Evolutionary conservation across 2,329 filamentous ascomycete genomes (phyloP).

Genomic region (Lecanicillium sp.): DNA sequence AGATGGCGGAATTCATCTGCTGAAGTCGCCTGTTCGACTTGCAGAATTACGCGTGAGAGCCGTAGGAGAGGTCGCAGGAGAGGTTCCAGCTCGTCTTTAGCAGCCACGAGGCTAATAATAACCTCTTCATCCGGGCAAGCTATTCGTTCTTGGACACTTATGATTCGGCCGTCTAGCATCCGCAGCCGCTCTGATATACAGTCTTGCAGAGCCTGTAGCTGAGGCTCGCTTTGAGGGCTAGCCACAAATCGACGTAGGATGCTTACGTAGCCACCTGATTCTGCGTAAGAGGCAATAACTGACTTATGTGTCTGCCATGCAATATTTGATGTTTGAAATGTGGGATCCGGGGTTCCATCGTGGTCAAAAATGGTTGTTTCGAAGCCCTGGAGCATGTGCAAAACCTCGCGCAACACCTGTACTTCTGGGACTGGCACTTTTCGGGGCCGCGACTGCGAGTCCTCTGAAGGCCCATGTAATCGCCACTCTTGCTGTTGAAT

Average conservation of each 20-base stretch:
- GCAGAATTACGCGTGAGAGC: conserved; percentile 55
- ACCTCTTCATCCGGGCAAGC: conserved; percentile 44
- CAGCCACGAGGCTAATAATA: conserved; percentile 58
- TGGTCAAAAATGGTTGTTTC: conserved; percentile 62
- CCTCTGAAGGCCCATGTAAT: conserved; percentile 23
- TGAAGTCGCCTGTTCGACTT: conserved; percentile 41
- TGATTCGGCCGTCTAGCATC: conserved; percentile 51
- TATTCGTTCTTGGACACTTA: conserved; percentile 52
- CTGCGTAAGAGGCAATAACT: conserved; percentile 37
- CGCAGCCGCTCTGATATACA: conserved; percentile 49
- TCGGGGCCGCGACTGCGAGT: conserved; percentile 22
- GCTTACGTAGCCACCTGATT: conserved; percentile 36
- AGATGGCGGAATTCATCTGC: conserved; percentile 62
- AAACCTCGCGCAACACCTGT: conserved; percentile 64
- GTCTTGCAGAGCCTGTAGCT: conserved; percentile 65
- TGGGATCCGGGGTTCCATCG: conserved; percentile 28
- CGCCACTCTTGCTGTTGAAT: conserved; percentile 28
- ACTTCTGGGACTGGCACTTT: conserved; percentile 57
- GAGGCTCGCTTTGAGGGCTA: conserved; percentile 40
- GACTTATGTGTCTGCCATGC: conserved; percentile 43
- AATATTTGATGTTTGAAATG: conserved; percentile 39
- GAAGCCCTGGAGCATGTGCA: conserved; percentile 80
- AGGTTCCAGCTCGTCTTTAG: conserved; percentile 50
- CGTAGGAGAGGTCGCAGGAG: conserved; percentile 48
- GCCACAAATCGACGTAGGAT: conserved; percentile 37